Percentiles rank a stretch among this genome's conserved stretches.
Conservation (phyloP, 2,329 filamentous ascomycete genomes). For the Esteya vermicola region DNA sequence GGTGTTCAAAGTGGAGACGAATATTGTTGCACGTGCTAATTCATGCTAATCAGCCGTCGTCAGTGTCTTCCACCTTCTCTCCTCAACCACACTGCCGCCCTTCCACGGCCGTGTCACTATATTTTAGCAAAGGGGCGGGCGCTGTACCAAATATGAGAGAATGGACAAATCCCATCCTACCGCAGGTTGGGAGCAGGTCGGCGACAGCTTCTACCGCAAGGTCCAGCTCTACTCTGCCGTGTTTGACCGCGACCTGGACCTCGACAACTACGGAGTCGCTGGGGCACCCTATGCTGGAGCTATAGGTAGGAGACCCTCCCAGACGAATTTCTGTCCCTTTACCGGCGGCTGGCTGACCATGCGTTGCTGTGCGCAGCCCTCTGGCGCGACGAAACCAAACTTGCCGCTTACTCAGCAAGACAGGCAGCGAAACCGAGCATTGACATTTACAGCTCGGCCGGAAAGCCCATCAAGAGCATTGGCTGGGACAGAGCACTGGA, state of each 20-base stretch:
- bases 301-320: constrained; percentile 73
- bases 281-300: constrained; percentile 90
- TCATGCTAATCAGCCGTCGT: too few species aligned
- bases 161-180: constrained; percentile 54
- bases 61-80: too few species aligned
- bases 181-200: constrained; percentile 87
- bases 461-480: constrained; percentile 73
- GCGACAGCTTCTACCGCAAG: constrained; percentile 90
- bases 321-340: too few species aligned
- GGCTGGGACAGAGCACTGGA: constrained; percentile 74
- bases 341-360: too few species aligned
- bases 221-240: constrained; percentile 83
- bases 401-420: constrained; percentile 62
- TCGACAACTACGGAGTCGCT: constrained; percentile 85
- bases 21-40: too few species aligned
- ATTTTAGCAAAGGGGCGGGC: too few species aligned
- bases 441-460: constrained; percentile 87
- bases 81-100: too few species aligned
- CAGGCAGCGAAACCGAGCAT: constrained; percentile 68
- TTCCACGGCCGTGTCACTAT: too few species aligned
- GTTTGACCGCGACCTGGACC: constrained; percentile 84
- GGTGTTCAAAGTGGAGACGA: too few species aligned
- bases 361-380: too few species aligned
- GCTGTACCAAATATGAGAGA: constrained; percentile 6
- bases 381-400: constrained; percentile 75